These are phyloP conservation scores for Penicillium sp. DNA, from an alignment of 2,329 filamentous ascomycete genomes.

Conservation along the genomic window DNA sequence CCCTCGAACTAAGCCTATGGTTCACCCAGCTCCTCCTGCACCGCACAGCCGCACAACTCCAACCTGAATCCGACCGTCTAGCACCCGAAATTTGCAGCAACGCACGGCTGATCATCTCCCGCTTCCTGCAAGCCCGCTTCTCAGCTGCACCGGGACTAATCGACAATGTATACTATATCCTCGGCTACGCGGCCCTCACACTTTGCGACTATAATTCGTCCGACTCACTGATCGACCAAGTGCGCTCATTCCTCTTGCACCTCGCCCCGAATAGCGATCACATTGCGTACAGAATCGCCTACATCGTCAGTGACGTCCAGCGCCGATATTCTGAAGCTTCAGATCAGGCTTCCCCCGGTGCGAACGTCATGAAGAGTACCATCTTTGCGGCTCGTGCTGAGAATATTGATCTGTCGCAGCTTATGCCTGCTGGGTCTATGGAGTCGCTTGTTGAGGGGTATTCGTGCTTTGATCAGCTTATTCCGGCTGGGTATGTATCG, in stretches of 20 bases:
- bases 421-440: constrained; percentile 19
- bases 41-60: constrained; percentile 27
- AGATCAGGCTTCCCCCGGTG: constrained; percentile 20
- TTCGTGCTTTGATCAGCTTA: constrained; percentile 24
- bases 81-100: constrained; percentile 27
- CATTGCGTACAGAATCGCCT: constrained; percentile 32
- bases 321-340: constrained; percentile 25
- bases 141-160: constrained; percentile 30
- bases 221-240: constrained; percentile 32
- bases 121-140: constrained; percentile 29
- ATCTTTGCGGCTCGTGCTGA: constrained; percentile 15
- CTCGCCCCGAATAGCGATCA: constrained; percentile 33
- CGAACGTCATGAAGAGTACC: constrained; percentile 13
- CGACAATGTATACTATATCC: constrained; percentile 33
- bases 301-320: constrained; percentile 30
- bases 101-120: constrained; percentile 30
- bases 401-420: constrained; percentile 22
- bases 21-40: constrained; percentile 36
- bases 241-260: constrained; percentile 32
- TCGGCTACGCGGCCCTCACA: constrained; percentile 35
- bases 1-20: constrained; percentile 33
- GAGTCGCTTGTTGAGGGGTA: constrained; percentile 26
- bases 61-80: constrained; percentile 25
- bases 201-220: constrained; percentile 33
- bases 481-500: constrained; percentile 19